These are phyloP conservation scores for Russula vinacea DNA, from an alignment of 768 basidiomycete genomes.

Conservation along the genomic window DNA sequence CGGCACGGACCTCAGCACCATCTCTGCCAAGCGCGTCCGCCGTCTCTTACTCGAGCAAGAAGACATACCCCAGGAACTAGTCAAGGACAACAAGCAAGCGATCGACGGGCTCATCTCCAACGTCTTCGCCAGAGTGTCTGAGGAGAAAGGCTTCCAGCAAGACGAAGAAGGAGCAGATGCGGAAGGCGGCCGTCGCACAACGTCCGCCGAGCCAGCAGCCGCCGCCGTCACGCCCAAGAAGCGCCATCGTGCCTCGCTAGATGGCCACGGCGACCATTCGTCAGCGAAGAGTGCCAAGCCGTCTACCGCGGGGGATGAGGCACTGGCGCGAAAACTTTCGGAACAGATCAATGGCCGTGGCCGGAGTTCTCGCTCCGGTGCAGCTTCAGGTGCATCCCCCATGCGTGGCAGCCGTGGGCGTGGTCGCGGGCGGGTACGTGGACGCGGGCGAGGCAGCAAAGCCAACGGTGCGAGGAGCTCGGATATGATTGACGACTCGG, in stretches of 20 bases:
- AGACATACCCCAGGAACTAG: slow-evolving; percentile 51
- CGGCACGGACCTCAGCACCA: slow-evolving; percentile 69
- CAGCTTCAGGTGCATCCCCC: slow-evolving; percentile 26
- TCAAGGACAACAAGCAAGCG: slow-evolving; percentile 64
- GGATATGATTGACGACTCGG: slow-evolving; percentile 37
- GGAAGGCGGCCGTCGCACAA: background rate
- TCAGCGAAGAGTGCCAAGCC: slow-evolving; percentile 16
- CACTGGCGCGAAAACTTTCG: slow-evolving; percentile 44
- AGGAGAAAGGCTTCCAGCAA: slow-evolving; percentile 28
- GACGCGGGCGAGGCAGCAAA: slow-evolving; percentile 23
- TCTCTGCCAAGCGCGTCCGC: slow-evolving; percentile 87
- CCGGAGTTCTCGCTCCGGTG: slow-evolving; percentile 34
- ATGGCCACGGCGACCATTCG: slow-evolving; percentile 30
- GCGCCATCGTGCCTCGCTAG: slow-evolving; percentile 27
- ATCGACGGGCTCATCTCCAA: slow-evolving; percentile 66
- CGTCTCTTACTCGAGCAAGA: slow-evolving; percentile 61
- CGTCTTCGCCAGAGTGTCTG: slow-evolving; percentile 60
- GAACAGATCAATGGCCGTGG: slow-evolving; percentile 44
- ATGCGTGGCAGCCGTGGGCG: slow-evolving; percentile 27
- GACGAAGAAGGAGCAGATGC: slow-evolving; percentile 30
- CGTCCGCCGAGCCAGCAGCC: slow-evolving; percentile 1
- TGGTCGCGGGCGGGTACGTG: slow-evolving; percentile 27
- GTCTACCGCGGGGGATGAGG: slow-evolving; percentile 35
- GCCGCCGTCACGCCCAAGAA: slow-evolving; percentile 17
- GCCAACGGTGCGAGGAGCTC: slow-evolving; percentile 39